Base-by-base conservation (phyloP, 768 basidiomycete species). In the Leucosporidium creatinivorum region DNA sequence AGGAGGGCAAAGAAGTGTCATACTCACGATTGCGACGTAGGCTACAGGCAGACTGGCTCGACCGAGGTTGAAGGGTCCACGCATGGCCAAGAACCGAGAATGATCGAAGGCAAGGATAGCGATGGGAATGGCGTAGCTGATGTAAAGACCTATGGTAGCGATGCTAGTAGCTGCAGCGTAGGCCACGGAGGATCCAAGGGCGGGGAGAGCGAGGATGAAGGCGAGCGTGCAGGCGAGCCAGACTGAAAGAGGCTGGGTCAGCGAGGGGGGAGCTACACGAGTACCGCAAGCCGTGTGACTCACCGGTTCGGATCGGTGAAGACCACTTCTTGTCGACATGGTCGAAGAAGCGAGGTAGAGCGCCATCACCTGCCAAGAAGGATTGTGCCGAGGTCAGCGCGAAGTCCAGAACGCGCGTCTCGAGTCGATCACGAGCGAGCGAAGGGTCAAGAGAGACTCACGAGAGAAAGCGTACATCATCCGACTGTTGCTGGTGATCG, bases 381-480 rank as follows among this genome's bases (percentile, higher is more conserved):
- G 30, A 33, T 18, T 13, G 8, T 12, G 18, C 18, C 18, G 12
- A 21, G 18, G 21, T 56, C 55, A 56, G 55, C 30, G 21, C 9
- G 19, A 15, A 17, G 55, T 18, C 18, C 30, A 23, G 4, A 6
- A 19, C 18, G 28, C 12, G n/a, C n/a, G n/a, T n/a, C n/a, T n/a
- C n/a, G n/a, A n/a, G n/a, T n/a, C n/a, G n/a, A n/a, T n/a, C n/a
- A n/a, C n/a, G n/a, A n/a, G n/a, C n/a, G n/a, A n/a, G n/a, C n/a
- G n/a, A n/a, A n/a, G n/a, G n/a, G n/a, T n/a, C n/a, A n/a, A n/a
- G n/a, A n/a, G n/a, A n/a, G n/a, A 88, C 75, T 91, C 89, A 48
- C 89, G 83, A 5, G 87, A 82, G 73, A 89, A 89, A 0, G 88
- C 86, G 75, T 85, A 91, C 86, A 87, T 88, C 88, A 89, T 89